A percentile compares a stretch with the other conserved stretches of the same genome.
Evolutionary conservation across 768 basidiomycete species (phyloP).

Genomic region (Boletus tomentosulus): DNA sequence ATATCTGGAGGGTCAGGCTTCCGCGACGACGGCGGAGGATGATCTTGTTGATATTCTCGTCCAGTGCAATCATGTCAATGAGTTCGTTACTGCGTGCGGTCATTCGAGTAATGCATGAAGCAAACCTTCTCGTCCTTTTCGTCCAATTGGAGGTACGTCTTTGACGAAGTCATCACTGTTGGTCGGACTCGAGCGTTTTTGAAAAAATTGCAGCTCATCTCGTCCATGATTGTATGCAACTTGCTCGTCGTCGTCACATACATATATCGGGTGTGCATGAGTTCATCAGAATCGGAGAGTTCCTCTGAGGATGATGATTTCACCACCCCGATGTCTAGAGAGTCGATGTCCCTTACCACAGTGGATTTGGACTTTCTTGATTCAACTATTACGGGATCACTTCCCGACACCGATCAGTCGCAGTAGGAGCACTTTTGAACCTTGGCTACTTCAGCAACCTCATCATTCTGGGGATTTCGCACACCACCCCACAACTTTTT

Average conservation of each 20-base stretch:
- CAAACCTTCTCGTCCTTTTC: neutral
- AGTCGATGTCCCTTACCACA: neutral
- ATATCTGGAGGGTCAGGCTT: slow-evolving; percentile 15
- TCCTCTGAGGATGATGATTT: slow-evolving; percentile 9
- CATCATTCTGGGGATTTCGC: neutral
- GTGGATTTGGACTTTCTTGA: neutral
- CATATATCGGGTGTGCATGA: neutral
- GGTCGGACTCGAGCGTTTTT: neutral
- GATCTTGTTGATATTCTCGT: slow-evolving; percentile 8
- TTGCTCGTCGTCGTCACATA: neutral
- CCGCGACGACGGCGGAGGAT: slow-evolving; percentile 11
- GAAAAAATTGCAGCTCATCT: neutral
- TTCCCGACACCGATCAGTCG: neutral
- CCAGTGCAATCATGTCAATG: slow-evolving; percentile 9
- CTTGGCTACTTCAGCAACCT: neutral
- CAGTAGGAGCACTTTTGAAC: too few relatives aligned
- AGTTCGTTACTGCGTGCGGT: slow-evolving; percentile 9
- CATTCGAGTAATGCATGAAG: neutral
- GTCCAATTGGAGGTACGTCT: neutral
- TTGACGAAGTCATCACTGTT: neutral
- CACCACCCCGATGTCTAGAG: neutral
- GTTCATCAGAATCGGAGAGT: neutral
- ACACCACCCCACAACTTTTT: neutral
- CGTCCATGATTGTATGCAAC: neutral
- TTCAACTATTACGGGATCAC: neutral